A percentile compares a stretch with the other conserved stretches of the same genome.
These are phyloP conservation scores for Mycena chlorophos DNA, from an alignment of 768 basidiomycete genomes.

Conservation along the genomic window DNA sequence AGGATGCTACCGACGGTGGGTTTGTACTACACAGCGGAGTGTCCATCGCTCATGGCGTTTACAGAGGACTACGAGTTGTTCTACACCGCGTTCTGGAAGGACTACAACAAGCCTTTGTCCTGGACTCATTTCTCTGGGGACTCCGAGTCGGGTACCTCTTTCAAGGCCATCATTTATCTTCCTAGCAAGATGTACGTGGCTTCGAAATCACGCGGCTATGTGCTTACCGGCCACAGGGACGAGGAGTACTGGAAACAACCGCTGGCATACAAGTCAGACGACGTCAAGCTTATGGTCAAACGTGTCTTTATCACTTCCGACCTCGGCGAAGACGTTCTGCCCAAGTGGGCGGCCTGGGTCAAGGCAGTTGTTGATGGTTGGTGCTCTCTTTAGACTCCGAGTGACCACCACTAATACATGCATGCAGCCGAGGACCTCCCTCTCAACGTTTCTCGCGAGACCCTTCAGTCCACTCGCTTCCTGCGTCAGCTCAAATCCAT, in stretches of 20 bases:
- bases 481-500: slow-evolving; percentile 81
- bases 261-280: slow-evolving; percentile 51
- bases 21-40: slow-evolving; percentile 40
- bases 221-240: slow-evolving; percentile 41
- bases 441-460: slow-evolving; percentile 95
- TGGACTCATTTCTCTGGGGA: slow-evolving; percentile 96
- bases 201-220: not conserved
- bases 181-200: slow-evolving; percentile 66
- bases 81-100: slow-evolving; percentile 82
- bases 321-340: slow-evolving; percentile 82
- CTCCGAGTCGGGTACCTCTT: slow-evolving; percentile 81
- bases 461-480: slow-evolving; percentile 85
- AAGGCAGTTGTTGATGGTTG: slow-evolving; percentile 84
- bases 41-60: slow-evolving; percentile 35
- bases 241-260: slow-evolving; percentile 74
- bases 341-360: slow-evolving; percentile 96
- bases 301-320: slow-evolving; percentile 97
- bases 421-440: slow-evolving; percentile 98
- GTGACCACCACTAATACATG: not conserved
- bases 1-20: slow-evolving; percentile 72
- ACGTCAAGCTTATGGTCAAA: slow-evolving; percentile 83
- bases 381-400: slow-evolving; percentile 18
- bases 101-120: slow-evolving; percentile 70
- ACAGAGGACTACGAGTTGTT: slow-evolving; percentile 73
- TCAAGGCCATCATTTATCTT: slow-evolving; percentile 86